Evolutionary conservation across 768 basidiomycete species (phyloP).

Genomic region (Leccinum subgranulosum): DNA sequence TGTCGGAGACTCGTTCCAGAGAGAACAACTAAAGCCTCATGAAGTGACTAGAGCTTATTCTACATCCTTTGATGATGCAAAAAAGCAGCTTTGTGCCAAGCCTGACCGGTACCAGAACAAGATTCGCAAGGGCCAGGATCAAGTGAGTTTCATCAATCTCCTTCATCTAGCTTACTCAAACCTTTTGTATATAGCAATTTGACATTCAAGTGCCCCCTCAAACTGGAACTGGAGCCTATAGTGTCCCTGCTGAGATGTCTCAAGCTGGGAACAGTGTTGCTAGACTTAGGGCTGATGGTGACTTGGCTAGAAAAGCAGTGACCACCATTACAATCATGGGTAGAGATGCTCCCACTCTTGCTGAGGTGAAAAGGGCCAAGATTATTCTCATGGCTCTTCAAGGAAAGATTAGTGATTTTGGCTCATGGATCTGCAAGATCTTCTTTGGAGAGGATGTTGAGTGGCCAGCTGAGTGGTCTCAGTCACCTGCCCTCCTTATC

Average conservation of each 20-base stretch:
- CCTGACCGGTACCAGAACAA: constrained; percentile 25
- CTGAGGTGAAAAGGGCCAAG: constrained; percentile 44
- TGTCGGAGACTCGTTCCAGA: constrained; percentile 22
- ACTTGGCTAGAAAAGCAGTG: constrained; percentile 31
- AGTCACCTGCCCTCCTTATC: constrained; percentile 16
- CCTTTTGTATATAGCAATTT: constrained; percentile 13
- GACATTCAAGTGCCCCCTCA: constrained; percentile 21
- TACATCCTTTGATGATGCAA: constrained; percentile 9
- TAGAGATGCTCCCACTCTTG: constrained; percentile 52
- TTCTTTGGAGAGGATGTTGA: constrained; percentile 29
- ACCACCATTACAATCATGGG: constrained; percentile 48
- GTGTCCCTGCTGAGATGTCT: constrained; percentile 18
- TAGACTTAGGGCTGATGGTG: constrained; percentile 17
- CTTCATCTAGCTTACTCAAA: not conserved
- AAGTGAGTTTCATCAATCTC: constrained; percentile 31
- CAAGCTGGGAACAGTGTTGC: constrained; percentile 12
- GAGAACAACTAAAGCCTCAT: constrained; percentile 25
- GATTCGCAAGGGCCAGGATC: constrained; percentile 30
- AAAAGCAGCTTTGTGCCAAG: constrained; percentile 15
- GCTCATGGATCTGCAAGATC: constrained; percentile 38
- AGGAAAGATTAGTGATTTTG: constrained; percentile 28
- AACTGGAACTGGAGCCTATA: constrained; percentile 22
- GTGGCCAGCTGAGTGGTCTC: constrained; percentile 38
- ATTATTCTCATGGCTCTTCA: constrained; percentile 36
- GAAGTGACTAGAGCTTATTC: constrained; percentile 21